Evolutionary conservation across 2,329 filamentous ascomycete genomes (phyloP).

Genomic region (Pseudocercospora ulei): DNA sequence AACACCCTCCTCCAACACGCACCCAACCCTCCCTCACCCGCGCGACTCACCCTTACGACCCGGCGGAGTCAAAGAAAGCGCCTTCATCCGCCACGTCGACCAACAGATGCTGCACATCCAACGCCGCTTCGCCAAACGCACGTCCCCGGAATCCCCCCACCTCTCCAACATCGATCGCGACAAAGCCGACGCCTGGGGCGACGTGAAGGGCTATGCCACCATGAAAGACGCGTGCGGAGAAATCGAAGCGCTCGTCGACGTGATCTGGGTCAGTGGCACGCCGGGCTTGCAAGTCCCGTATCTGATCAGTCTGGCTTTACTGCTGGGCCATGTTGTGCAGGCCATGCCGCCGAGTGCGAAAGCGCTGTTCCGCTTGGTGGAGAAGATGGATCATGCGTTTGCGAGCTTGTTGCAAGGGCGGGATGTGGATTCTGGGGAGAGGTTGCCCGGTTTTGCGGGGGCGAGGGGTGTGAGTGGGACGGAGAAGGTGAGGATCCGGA

Average conservation of each 20-base stretch:
- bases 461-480: conserved; percentile 60
- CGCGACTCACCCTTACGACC: conserved; percentile 46
- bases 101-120: conserved; percentile 44
- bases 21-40: conserved; percentile 43
- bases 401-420: conserved; percentile 60
- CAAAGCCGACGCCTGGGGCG: conserved; percentile 33
- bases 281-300: conserved; percentile 78
- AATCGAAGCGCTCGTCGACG: conserved; percentile 62
- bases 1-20: conserved; percentile 33
- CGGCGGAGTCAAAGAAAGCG: conserved; percentile 50
- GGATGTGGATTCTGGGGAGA: conserved; percentile 55
- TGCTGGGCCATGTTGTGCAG: conserved; percentile 61
- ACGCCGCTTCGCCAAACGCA: conserved; percentile 46
- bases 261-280: conserved; percentile 79
- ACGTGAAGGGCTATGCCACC: conserved; percentile 47
- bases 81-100: conserved; percentile 51
- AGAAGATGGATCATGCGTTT: conserved; percentile 77
- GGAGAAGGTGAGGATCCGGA: conserved; percentile 80
- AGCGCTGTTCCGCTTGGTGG: conserved; percentile 60
- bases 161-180: conserved; percentile 25
- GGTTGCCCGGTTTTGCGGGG: conserved; percentile 60
- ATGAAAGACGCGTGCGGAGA: conserved; percentile 65
- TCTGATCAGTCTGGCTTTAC: conserved; percentile 64
- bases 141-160: conserved; percentile 22
- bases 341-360: conserved; percentile 60